phyloP scores from a whole-genome alignment of 805 yeast species.

The Novakomyces olei region DNA sequence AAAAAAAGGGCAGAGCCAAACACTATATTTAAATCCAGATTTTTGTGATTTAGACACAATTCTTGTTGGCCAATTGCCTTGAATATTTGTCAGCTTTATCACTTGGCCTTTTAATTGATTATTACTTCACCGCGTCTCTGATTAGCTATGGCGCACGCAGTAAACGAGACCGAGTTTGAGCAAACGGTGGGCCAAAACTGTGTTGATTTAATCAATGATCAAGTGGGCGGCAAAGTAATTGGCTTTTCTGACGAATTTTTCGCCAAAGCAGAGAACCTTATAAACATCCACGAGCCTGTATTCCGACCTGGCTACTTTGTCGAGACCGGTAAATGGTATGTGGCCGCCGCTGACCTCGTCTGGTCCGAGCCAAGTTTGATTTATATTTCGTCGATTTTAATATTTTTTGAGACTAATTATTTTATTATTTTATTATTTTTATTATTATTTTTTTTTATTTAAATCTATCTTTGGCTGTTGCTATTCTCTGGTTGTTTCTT shows the following conservation, averaged over 20 bases:
- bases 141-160: background rate
- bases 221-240: conserved; percentile 56
- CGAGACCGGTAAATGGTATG: conserved; percentile 15
- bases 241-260: conserved; percentile 78
- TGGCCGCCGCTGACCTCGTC: too few relatives aligned
- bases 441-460: too few relatives aligned
- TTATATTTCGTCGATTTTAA: conserved; percentile 4
- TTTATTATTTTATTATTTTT: conserved; percentile 2
- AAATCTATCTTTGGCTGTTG: too few relatives aligned
- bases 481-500: too few relatives aligned
- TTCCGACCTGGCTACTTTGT: conserved; percentile 62
- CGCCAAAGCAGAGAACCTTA: conserved; percentile 73
- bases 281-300: conserved; percentile 60
- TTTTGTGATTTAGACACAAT: too few relatives aligned
- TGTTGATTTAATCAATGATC: conserved; percentile 58
- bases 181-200: conserved; percentile 6
- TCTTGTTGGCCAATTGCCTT: too few relatives aligned
- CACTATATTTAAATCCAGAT: too few relatives aligned
- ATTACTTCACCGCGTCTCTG: background rate
- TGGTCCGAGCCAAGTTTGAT: too few relatives aligned
- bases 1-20: too few relatives aligned
- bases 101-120: background rate
- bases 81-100: too few relatives aligned
- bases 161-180: conserved; percentile 1
- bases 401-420: background rate